Percentiles rank a stretch among this genome's conserved stretches.
phyloP scores from a whole-genome alignment of 176 grass and related monocot species.

The Puccinellia tenuiflora region DNA sequence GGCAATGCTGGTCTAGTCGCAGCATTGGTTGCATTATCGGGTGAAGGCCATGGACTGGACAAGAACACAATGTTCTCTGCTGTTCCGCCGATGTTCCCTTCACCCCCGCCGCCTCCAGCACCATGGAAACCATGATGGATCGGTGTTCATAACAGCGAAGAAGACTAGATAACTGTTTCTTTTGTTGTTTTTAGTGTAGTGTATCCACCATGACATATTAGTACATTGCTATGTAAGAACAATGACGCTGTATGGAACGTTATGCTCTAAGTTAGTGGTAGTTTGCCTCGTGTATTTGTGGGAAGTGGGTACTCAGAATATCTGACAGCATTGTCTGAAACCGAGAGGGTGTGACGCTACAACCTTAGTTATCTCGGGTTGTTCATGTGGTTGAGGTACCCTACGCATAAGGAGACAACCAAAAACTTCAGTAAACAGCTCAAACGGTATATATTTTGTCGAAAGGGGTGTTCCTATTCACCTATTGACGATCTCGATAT shows the following conservation, averaged over 20 bases:
- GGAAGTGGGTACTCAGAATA: neutral
- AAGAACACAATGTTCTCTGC: conserved; percentile 94
- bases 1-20: conserved; percentile 93
- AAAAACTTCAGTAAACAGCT: no score
- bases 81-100: conserved; percentile 88
- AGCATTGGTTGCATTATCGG: conserved; percentile 66
- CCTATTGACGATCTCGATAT: no score
- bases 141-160: neutral
- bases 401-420: no score
- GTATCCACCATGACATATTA: neutral
- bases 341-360: no score
- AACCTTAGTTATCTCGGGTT: no score
- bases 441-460: no score
- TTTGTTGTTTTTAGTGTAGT: neutral
- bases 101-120: conserved; percentile 66
- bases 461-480: no score
- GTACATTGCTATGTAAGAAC: neutral
- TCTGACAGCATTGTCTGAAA: neutral
- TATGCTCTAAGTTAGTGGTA: neutral
- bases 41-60: conserved; percentile 62
- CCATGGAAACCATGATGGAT: conserved; percentile 79
- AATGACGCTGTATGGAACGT: neutral
- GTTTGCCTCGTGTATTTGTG: neutral
- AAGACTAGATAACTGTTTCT: neutral
- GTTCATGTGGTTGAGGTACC: neutral